These are phyloP conservation scores for Russula sp. DNA, from an alignment of 768 basidiomycete species.

Conservation along the genomic window DNA sequence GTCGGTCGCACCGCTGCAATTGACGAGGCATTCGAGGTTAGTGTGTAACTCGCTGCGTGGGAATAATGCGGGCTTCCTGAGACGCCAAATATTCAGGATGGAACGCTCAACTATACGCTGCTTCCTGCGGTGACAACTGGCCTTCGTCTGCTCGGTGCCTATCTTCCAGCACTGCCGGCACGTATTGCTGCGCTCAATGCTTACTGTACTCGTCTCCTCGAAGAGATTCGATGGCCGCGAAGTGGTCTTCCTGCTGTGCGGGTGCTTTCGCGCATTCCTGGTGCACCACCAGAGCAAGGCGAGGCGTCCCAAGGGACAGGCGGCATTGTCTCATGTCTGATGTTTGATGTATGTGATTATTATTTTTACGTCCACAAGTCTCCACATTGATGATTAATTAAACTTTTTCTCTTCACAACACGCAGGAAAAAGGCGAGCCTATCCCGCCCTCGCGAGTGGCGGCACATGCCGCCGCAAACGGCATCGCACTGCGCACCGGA, in stretches of 20 bases:
- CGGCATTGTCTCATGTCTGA: conserved; percentile 23
- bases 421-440: conserved; percentile 21
- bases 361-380: too few species aligned
- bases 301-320: conserved; percentile 25
- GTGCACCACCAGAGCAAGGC: conserved; percentile 11
- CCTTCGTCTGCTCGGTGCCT: conserved; percentile 70
- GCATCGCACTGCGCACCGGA: conserved; percentile 74
- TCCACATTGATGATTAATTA: background rate
- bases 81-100: conserved; percentile 52
- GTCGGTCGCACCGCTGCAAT: conserved; percentile 56
- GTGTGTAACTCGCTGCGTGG: conserved; percentile 29
- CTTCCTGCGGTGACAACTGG: conserved; percentile 78
- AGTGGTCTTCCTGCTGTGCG: conserved; percentile 59
- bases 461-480: conserved; percentile 54
- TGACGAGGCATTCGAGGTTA: conserved; percentile 78
- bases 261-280: conserved; percentile 62
- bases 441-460: conserved; percentile 46
- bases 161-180: conserved; percentile 74
- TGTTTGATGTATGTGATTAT: conserved; percentile 23
- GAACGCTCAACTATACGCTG: conserved; percentile 78
- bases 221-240: conserved; percentile 53
- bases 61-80: background rate
- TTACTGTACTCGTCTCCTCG: conserved; percentile 56
- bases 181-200: conserved; percentile 68
- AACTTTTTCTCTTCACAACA: background rate